A percentile compares a stretch with the other conserved stretches of the same genome.
Evolutionary conservation across 805 yeast species (phyloP).

Genomic region (Vanderwaltozyma verrucispora): DNA sequence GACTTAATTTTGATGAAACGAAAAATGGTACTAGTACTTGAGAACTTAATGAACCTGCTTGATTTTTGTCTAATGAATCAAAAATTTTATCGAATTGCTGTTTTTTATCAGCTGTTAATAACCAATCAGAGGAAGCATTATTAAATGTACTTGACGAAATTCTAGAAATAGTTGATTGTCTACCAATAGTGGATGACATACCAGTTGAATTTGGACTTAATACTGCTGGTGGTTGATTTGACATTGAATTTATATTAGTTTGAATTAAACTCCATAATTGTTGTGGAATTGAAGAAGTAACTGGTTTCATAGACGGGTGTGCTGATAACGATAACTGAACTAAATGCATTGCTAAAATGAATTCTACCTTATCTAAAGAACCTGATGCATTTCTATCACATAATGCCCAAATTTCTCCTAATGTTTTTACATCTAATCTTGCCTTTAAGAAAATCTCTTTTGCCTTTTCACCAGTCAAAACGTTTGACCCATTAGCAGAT

Average conservation of each 20-base stretch:
- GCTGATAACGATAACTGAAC: constrained; percentile 60
- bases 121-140: constrained; percentile 48
- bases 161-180: constrained; percentile 29
- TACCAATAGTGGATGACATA: constrained; percentile 20
- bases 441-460: constrained; percentile 84
- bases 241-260: constrained; percentile 6
- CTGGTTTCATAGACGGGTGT: constrained; percentile 49
- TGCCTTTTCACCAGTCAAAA: constrained; percentile 71
- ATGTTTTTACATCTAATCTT: constrained; percentile 59
- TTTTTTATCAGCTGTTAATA: constrained; percentile 53
- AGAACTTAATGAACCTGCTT: constrained; percentile 56
- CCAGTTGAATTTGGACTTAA: constrained; percentile 24
- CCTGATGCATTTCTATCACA: constrained; percentile 75
- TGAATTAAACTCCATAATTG: constrained; percentile 31
- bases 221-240: constrained; percentile 9
- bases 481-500: constrained; percentile 38
- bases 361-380: constrained; percentile 58
- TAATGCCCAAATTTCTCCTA: constrained; percentile 84
- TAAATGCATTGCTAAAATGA: constrained; percentile 89
- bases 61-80: constrained; percentile 59
- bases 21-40: constrained; percentile 80
- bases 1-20: constrained; percentile 77
- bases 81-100: constrained; percentile 74
- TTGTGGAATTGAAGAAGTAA: constrained; percentile 41
- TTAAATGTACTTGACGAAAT: constrained; percentile 26